A percentile compares a stretch with the other conserved stretches of the same genome.
Conservation (phyloP, 352 stramenopile genomes). For the Thalassiosira exigua region DNA sequence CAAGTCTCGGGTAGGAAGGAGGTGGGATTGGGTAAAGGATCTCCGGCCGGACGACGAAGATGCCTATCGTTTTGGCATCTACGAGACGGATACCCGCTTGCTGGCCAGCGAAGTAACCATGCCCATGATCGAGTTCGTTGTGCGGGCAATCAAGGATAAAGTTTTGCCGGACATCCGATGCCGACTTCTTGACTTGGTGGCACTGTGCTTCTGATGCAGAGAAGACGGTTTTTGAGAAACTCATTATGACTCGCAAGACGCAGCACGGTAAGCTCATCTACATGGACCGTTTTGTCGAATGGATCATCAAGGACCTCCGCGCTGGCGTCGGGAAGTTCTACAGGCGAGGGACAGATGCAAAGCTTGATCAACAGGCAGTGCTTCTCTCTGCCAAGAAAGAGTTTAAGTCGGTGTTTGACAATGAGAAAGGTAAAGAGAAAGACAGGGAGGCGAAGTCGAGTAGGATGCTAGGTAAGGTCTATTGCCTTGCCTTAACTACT, state of each 20-base stretch:
- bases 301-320: slow-evolving; percentile 26
- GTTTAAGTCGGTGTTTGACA: no score
- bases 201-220: slow-evolving; percentile 34
- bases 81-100: not conserved
- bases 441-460: no score
- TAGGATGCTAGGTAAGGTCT: no score
- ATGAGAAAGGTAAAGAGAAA: no score
- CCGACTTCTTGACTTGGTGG: slow-evolving; percentile 32
- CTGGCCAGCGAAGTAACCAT: not conserved
- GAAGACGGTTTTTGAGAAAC: slow-evolving; percentile 29
- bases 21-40: not conserved
- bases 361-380: slow-evolving; percentile 1
- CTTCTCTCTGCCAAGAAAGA: slow-evolving; percentile 8
- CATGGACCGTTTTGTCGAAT: slow-evolving; percentile 36
- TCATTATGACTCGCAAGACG: slow-evolving; percentile 31
- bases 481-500: no score
- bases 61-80: not conserved
- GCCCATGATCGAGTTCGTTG: not conserved
- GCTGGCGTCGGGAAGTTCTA: slow-evolving; percentile 28
- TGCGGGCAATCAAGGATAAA: not conserved
- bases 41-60: not conserved
- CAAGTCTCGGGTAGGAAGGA: not conserved
- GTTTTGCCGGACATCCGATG: no score
- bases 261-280: slow-evolving; percentile 33
- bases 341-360: not conserved